Evolutionary conservation across 352 stramenopile genomes (phyloP), one percentile per base, ranked within the genome.

Genomic region (Aphanomyces euteiches): DNA sequence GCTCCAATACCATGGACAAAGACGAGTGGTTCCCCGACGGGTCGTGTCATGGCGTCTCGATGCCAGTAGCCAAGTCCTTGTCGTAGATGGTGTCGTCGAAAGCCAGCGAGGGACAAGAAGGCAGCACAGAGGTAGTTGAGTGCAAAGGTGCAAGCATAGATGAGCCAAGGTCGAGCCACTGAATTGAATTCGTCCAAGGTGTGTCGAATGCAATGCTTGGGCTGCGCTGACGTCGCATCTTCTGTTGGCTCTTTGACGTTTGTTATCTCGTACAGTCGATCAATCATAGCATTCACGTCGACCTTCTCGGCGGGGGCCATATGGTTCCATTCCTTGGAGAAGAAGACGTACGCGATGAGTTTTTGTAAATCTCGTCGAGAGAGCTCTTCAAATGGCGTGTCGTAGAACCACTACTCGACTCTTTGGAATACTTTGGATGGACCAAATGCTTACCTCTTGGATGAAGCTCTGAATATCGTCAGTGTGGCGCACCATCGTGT

Each of bases 381-480:
- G 1, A 50, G 43, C 17, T 50, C 10, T 50, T 50, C 1, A 12
- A 50, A n/a, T 0, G 43, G 43, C 43, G 10, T 12, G 43, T 50
- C 43, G 17, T n/a, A 50, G 43, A 50, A 50, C 43, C 43, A 50
- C 43, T 50, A n/a, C 43, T n/a, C 10, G 43, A 50, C 10, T n/a
- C 17, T 12, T n/a, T 12, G 17, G 10, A n/a, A 50, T n/a, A 50
- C 17, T n/a, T 50, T 50, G 28, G 28, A 28, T 28, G 28, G 1
- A n/a, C 10, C 43, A 50, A n/a, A n/a, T n/a, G n/a, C 43, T 28
- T 28, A 61, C 54, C 54, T 61, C 54, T 61, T 61, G 28, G 6
- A 61, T 37, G n/a, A 41, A 61, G 17, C 28, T 39, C 15, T 39
- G 54, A 17, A 61, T 10, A 37, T 39, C 43, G 10, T 28, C 28